phyloP scores from a whole-genome alignment of 2,329 filamentous ascomycete species.

The Fusarium papillatum region DNA sequence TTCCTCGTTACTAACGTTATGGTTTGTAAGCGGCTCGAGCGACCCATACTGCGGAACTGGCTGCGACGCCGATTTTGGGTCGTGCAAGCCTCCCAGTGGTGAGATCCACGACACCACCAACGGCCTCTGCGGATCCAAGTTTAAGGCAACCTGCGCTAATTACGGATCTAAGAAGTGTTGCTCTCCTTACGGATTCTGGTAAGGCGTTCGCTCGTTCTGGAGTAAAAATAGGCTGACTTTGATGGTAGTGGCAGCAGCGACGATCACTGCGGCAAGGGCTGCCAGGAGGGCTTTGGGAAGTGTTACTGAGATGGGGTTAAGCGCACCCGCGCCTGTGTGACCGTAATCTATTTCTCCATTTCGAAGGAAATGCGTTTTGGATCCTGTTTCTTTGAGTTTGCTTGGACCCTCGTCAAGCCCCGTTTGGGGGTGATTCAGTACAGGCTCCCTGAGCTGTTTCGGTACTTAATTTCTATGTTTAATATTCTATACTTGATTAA shows the following conservation, averaged over 20 bases:
- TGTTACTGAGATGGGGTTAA: slow-evolving; percentile 39
- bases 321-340: neutral
- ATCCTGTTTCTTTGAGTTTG: slow-evolving; percentile 14
- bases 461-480: slow-evolving; percentile 1
- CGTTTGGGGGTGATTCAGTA: neutral
- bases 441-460: neutral
- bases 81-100: slow-evolving; percentile 43
- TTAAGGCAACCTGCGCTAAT: slow-evolving; percentile 49
- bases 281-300: slow-evolving; percentile 49
- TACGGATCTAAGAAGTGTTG: slow-evolving; percentile 52
- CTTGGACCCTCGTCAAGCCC: slow-evolving; percentile 1
- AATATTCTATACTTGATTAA: neutral
- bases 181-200: slow-evolving; percentile 53
- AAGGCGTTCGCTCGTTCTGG: slow-evolving; percentile 16
- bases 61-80: slow-evolving; percentile 52
- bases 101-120: slow-evolving; percentile 50
- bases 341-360: neutral
- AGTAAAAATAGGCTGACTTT: slow-evolving; percentile 11
- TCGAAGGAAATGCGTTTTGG: neutral
- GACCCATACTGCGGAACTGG: slow-evolving; percentile 53
- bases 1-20: slow-evolving; percentile 20
- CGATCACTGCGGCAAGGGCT: slow-evolving; percentile 50
- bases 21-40: slow-evolving; percentile 46
- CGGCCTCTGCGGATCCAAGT: slow-evolving; percentile 50
- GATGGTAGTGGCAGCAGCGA: slow-evolving; percentile 43